These are phyloP conservation scores for Gaultheria prostrata DNA, from an alignment of 148 eudicot species.

Conservation along the genomic window DNA sequence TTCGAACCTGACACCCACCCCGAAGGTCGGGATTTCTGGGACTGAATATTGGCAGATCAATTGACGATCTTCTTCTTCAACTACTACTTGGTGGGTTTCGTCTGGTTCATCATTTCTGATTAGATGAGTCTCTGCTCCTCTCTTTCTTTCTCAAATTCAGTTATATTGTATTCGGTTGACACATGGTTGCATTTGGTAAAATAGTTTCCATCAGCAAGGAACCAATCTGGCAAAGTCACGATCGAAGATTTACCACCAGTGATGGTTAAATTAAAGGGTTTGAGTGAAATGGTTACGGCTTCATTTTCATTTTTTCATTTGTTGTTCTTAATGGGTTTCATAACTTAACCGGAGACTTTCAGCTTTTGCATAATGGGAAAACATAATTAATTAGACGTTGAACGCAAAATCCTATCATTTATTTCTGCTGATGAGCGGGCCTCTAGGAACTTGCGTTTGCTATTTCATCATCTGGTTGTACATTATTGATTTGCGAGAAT, in stretches of 20 bases:
- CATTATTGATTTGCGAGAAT: not conserved
- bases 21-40: no score
- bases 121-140: no score
- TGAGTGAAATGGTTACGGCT: slow-evolving; percentile 38
- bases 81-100: no score
- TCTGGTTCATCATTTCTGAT: no score
- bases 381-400: not conserved
- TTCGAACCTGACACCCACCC: no score
- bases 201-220: slow-evolving; percentile 47
- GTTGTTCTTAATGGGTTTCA: not conserved
- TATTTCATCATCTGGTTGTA: not conserved
- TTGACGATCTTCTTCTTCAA: no score
- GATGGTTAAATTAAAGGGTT: slow-evolving; percentile 54
- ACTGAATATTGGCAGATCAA: no score
- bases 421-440: not conserved
- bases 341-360: not conserved
- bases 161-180: not conserved
- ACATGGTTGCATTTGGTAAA: slow-evolving; percentile 17
- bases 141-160: not conserved
- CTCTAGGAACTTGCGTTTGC: not conserved
- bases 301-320: not conserved
- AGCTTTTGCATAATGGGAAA: not conserved
- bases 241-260: slow-evolving; percentile 65
- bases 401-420: not conserved
- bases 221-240: slow-evolving; percentile 47